These are phyloP conservation scores for Tulasnella sp. DNA, from an alignment of 768 basidiomycete species.

Conservation along the genomic window DNA sequence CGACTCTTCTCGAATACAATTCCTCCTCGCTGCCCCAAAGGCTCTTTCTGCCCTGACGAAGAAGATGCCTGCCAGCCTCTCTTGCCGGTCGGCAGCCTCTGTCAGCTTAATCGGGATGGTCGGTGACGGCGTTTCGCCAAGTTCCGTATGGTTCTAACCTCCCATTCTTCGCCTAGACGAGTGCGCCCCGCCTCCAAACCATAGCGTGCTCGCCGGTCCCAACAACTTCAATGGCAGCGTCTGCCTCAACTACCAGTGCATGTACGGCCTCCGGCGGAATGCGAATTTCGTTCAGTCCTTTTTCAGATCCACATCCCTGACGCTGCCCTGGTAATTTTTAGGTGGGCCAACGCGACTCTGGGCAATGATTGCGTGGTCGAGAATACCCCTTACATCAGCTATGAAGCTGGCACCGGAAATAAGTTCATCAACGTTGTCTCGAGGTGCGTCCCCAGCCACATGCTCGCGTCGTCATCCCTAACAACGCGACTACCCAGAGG, in stretches of 20 bases:
- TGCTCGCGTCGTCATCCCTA: background rate
- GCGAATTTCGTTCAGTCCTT: background rate
- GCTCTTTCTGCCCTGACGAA: conserved; percentile 77
- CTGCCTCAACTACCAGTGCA: conserved; percentile 73
- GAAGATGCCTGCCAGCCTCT: conserved; percentile 51
- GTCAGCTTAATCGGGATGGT: conserved; percentile 86
- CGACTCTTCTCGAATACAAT: conserved; percentile 24
- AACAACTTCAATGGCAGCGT: conserved; percentile 72
- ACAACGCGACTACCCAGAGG: conserved; percentile 32
- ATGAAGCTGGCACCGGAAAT: conserved; percentile 33
- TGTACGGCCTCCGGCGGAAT: conserved; percentile 34
- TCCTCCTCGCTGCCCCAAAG: conserved; percentile 48
- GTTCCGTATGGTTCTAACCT: background rate
- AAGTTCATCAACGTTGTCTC: conserved; percentile 73
- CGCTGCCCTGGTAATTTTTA: conserved; percentile 23
- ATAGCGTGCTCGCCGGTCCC: conserved; percentile 36
- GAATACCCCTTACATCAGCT: conserved; percentile 68
- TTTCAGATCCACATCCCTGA: background rate
- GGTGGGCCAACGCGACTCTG: conserved; percentile 67
- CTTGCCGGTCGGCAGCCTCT: conserved; percentile 48
- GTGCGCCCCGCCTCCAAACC: conserved; percentile 59
- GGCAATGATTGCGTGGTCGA: conserved; percentile 55
- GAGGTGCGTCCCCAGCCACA: conserved; percentile 35
- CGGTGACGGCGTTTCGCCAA: conserved; percentile 18
- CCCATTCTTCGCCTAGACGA: conserved; percentile 41